Percentiles rank a stretch among this genome's conserved stretches.
Conservation (phyloP, 176 grass and related monocot genomes). For the Avena insularis region DNA sequence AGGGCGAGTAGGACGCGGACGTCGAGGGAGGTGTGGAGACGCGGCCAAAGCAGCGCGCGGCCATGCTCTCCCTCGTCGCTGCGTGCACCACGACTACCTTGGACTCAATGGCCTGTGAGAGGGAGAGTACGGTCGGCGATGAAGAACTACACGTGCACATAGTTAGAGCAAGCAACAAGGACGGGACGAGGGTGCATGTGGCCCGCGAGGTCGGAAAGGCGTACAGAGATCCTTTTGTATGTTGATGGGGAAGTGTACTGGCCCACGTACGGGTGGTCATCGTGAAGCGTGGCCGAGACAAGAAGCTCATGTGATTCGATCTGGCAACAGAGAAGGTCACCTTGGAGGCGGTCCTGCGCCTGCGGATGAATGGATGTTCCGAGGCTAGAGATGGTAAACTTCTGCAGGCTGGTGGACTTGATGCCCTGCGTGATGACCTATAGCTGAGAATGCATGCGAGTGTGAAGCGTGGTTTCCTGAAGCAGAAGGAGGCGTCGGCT, state of each 20-base stretch:
- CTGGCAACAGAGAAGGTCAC: neutral
- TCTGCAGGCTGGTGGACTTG: too few relatives aligned
- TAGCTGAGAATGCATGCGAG: too few relatives aligned
- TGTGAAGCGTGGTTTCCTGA: too few relatives aligned
- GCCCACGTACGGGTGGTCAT: neutral
- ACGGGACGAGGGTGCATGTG: neutral
- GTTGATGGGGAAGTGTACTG: neutral
- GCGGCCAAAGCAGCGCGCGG: too few relatives aligned
- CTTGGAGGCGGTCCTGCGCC: too few relatives aligned
- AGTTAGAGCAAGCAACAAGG: neutral
- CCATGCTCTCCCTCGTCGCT: too few relatives aligned
- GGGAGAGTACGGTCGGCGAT: neutral
- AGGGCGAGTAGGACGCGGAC: too few relatives aligned
- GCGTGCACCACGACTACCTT: neutral
- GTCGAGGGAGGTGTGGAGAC: too few relatives aligned
- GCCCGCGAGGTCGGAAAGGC: neutral
- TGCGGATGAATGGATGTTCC: too few relatives aligned
- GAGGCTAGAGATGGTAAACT: too few relatives aligned
- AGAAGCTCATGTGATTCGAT: neutral
- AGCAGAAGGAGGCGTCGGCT: too few relatives aligned
- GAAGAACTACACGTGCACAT: neutral
- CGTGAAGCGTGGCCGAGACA: neutral
- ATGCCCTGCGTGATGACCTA: too few relatives aligned
- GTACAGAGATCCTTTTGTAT: neutral
- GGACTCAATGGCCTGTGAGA: neutral